Evolutionary conservation across 352 stramenopile genomes (phyloP), one percentile per base, ranked within the genome.

Genomic region (Globisporangium takayamanum): DNA sequence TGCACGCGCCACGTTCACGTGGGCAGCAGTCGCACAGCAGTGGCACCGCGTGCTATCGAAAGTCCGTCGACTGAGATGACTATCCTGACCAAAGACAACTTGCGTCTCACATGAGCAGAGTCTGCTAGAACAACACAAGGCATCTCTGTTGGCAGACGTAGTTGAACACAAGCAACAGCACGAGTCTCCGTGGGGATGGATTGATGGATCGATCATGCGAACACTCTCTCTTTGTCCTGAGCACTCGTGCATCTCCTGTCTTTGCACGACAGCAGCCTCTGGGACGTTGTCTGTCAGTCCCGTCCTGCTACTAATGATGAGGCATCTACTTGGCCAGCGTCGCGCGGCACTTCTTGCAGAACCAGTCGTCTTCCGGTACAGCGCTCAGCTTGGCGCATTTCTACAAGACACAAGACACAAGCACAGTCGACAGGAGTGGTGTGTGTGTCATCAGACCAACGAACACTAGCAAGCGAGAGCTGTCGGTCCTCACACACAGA

Each of bases 341-440:
- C 8, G n/a, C 42, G 36, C 72, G 70, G 53, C 81, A 92, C 53
- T 87, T 84, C 46, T 81, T 87, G 69, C 87, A 96, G 64, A 92
- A 96, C 87, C 87, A 96, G 64, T 96, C 87, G 28, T 92, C 84
- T 20, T 79, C 84, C 2, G 87, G 87, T 25, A 96, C 84, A 56
- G 70, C 69, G 8, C 70, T 69, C 11, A 96, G 69, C 63, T 86
- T 86, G 1, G 80, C 87, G 56, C 87, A 96, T 87, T 96, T 94
- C 87, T 96, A 76, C n/a, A 39, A 45, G 30, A 50, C 45, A 18
- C 30, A 52, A 20, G 3, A 50, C 47, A 46, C 39, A 33, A 20
- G 50, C n/a, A 64, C 41, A 12, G 42, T 58, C 15, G 59, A 22
- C 22, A 22, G 22, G 22, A 22, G 22, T 22, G 22, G 22, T 22